Evolutionary conservation across 2,329 filamentous ascomycete genomes (phyloP).

Genomic region (Pseudogymnoascus sp.): DNA sequence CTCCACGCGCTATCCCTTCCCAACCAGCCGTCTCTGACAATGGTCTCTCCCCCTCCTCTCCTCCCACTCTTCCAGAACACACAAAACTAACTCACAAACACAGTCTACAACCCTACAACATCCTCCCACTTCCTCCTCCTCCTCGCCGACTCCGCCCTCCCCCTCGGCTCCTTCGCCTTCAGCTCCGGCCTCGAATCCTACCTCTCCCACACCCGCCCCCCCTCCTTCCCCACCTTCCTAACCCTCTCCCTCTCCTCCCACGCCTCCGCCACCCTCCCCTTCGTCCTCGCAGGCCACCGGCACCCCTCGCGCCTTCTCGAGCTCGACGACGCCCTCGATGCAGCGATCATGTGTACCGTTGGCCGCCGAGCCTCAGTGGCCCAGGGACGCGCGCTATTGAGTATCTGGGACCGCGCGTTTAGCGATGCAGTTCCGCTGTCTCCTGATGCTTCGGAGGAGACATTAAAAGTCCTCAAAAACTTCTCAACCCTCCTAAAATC

Average conservation of each 20-base stretch:
- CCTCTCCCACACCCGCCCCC: conserved; percentile 55
- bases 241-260: conserved; percentile 62
- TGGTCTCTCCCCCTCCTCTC: conserved; percentile 8
- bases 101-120: conserved; percentile 19
- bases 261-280: conserved; percentile 65
- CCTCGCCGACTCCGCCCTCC: conserved; percentile 72
- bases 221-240: conserved; percentile 58
- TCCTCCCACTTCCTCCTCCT: conserved; percentile 61
- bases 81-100: background rate
- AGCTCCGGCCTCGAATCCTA: conserved; percentile 77
- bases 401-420: conserved; percentile 69
- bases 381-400: conserved; percentile 66
- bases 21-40: conserved; percentile 17
- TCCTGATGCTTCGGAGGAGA: conserved; percentile 18
- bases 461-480: conserved; percentile 19
- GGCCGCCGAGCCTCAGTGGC: conserved; percentile 66
- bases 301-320: conserved; percentile 41
- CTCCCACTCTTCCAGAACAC: background rate
- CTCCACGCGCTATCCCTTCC: conserved; percentile 20
- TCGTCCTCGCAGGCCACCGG: conserved; percentile 60
- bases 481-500: conserved; percentile 22
- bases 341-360: conserved; percentile 70
- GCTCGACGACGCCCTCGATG: conserved; percentile 70
- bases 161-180: conserved; percentile 81
- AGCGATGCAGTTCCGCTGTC: conserved; percentile 30